Conservation (phyloP, 2,329 filamentous ascomycete species). For the Blastomyces emzantsi region DNA sequence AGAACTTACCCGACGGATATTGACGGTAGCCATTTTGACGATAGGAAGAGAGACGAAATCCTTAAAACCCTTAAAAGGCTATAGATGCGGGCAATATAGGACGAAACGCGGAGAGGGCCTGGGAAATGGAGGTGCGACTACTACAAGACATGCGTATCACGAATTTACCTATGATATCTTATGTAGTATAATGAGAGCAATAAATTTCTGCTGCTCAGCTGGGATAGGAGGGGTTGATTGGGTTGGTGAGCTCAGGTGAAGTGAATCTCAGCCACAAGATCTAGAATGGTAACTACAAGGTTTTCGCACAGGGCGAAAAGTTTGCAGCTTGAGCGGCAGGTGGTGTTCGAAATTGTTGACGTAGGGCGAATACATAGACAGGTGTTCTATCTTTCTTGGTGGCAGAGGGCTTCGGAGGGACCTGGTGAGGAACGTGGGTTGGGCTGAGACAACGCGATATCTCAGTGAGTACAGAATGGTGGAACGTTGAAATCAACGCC, state of each 20-base stretch:
- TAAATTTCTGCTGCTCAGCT: conserved; percentile 17
- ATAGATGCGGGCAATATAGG: conserved; percentile 23
- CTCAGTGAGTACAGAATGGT: conserved; percentile 7
- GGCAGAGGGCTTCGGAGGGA: conserved; percentile 28
- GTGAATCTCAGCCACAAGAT: conserved; percentile 73
- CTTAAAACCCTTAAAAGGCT: conserved; percentile 26
- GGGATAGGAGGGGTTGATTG: conserved; percentile 17
- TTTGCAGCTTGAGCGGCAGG: conserved; percentile 89
- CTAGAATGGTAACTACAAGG: conserved; percentile 81
- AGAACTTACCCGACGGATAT: conserved; percentile 64
- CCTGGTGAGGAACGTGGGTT: conserved; percentile 9
- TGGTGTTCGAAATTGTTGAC: conserved; percentile 89
- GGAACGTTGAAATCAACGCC: conserved; percentile 1
- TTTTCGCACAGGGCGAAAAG: conserved; percentile 93
- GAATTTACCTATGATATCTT: conserved; percentile 8
- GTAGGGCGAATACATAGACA: conserved; percentile 99
- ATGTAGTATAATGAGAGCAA: conserved; percentile 15
- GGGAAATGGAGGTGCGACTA: conserved; percentile 38
- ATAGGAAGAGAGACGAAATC: conserved; percentile 25
- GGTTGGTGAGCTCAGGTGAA: conserved; percentile 26
- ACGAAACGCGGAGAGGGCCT: conserved; percentile 29
- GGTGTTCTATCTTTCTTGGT: conserved; percentile 32
- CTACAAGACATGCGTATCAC: conserved; percentile 53
- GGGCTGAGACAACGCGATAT: conserved; percentile 10
- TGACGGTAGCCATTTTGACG: conserved; percentile 90